These are phyloP conservation scores for Pythium apleroticum DNA, from an alignment of 352 stramenopile species.

Conservation along the genomic window DNA sequence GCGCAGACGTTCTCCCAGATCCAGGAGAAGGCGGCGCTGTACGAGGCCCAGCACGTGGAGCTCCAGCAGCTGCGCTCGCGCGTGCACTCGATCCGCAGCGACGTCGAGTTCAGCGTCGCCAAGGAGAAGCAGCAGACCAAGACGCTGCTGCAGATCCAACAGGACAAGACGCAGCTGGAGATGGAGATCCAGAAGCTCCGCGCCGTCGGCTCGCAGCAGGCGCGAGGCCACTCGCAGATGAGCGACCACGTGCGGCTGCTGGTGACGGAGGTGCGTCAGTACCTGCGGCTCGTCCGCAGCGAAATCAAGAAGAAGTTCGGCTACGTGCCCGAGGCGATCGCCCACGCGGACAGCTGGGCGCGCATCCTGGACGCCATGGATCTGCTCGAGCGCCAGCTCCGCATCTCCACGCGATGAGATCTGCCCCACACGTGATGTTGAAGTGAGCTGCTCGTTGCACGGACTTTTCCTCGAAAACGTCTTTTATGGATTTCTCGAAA, in stretches of 20 bases:
- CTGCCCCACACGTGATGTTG: neutral
- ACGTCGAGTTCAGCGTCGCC: constrained; percentile 26
- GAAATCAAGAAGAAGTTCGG: constrained; percentile 83
- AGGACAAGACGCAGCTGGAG: constrained; percentile 28
- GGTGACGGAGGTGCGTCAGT: constrained; percentile 61
- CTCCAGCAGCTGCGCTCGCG: constrained; percentile 40
- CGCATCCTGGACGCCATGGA: constrained; percentile 61
- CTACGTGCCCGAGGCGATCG: constrained; percentile 76
- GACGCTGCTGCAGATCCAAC: constrained; percentile 15
- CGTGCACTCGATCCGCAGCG: constrained; percentile 25
- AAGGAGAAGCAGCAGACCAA: constrained; percentile 32
- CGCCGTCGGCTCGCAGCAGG: constrained; percentile 19
- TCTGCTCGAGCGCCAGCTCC: constrained; percentile 42
- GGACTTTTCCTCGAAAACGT: neutral
- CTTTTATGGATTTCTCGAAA: too few species aligned
- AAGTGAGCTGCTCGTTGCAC: constrained; percentile 3
- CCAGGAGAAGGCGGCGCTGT: constrained; percentile 43
- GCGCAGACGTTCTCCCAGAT: constrained; percentile 44
- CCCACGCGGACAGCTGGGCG: constrained; percentile 57
- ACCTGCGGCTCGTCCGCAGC: constrained; percentile 59
- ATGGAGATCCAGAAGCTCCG: constrained; percentile 21
- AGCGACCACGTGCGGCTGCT: constrained; percentile 51
- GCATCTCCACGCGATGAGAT: constrained; percentile 15
- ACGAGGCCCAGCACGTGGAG: constrained; percentile 50
- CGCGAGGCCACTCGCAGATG: constrained; percentile 37